Conservation (phyloP, 495 filamentous ascomycete genomes). For the Penicillium canescens region DNA sequence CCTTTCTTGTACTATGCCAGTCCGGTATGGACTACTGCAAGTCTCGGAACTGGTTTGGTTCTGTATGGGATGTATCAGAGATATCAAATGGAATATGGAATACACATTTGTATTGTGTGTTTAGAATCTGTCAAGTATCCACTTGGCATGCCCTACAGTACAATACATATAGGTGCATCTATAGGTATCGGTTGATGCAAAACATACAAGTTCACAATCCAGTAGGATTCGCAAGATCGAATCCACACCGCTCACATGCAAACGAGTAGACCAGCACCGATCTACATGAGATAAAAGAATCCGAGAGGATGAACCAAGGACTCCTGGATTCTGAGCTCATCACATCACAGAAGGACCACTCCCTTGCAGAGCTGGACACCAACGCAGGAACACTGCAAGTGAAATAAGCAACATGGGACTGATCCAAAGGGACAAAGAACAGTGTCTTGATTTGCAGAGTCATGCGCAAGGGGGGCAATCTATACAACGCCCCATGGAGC, state of each 20-base stretch:
- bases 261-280: neutral
- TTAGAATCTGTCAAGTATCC: neutral
- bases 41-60: conserved; percentile 2
- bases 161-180: neutral
- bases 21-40: conserved; percentile 14
- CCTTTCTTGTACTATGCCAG: conserved; percentile 5
- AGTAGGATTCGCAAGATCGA: neutral
- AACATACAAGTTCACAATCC: conserved; percentile 2
- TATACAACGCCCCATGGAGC: conserved; percentile 1
- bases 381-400: neutral
- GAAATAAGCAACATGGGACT: conserved; percentile 8
- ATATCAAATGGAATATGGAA: neutral
- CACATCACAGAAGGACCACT: neutral
- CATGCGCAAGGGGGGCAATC: conserved; percentile 17
- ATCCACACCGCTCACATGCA: conserved; percentile 1
- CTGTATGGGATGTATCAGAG: conserved; percentile 4
- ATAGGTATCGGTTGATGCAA: neutral
- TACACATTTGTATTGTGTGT: neutral
- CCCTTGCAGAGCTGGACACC: conserved; percentile 7
- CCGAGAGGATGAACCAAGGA: conserved; percentile 1
- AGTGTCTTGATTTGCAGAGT: neutral
- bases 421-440: neutral
- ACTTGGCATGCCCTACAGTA: neutral
- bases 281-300: conserved; percentile 4
- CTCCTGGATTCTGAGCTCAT: neutral